Base-by-base conservation (phyloP, 352 stramenopile species). In the Phytophthora ohioensis region DNA sequence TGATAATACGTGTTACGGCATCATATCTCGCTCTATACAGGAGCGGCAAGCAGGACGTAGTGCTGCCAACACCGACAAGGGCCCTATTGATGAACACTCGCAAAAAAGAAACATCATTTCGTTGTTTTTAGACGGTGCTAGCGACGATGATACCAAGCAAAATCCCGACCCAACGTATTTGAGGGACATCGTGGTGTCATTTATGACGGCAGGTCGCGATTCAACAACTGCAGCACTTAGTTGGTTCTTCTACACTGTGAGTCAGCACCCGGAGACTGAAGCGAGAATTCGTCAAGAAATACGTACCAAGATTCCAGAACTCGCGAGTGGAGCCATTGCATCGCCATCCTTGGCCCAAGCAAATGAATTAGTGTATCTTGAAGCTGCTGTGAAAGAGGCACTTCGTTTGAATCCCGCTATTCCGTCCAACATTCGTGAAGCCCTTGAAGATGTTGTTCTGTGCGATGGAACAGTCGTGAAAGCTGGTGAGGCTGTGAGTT, bases 161-260 rank as follows among this genome's bases (percentile, higher is more conserved):
- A 3, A 69, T 17, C 60, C 81, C 7, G 68, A 85, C 30, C 69
- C 74, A 21, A 72, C 71, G 31, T 84, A 74, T 54, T 48, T 94
- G 32, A 73, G 84, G 10, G 83, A 94, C 63, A 78, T 93, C 42
- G 75, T 93, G 15, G 73, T 95, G 32, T 86, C 84, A 36, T 91
- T 95, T 51, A 69, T 94, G 53, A 85, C 91, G n/a, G 88, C 84
- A 45, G 88, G 88, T 15, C 72, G 87, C 21, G 88, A 95, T 69
- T 90, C 86, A 0, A 92, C 87, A 0, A 70, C 88, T 12, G 71
- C 78, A 53, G 72, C 83, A 9, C 63, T 95, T 4, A 79, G 55
- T 13, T 95, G 88, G 88, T 86, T 91, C 62, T 86, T 94, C 48
- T 87, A 85, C 57, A 64, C 73, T 49, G 62, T 94, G 32, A 78